Base-by-base conservation (phyloP, 495 filamentous ascomycete species). In the Aspergillus diversus region DNA sequence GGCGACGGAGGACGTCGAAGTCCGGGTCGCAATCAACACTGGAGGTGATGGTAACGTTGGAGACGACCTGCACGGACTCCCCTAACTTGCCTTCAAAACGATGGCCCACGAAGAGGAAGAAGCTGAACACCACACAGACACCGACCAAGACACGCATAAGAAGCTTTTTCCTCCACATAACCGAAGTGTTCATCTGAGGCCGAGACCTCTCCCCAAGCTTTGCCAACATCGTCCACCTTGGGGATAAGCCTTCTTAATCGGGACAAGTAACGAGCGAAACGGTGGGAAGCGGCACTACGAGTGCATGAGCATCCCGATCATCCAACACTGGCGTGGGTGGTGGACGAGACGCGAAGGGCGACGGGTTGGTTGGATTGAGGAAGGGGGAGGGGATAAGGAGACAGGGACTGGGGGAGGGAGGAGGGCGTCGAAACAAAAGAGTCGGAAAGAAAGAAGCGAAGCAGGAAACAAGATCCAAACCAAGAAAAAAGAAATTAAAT, bases 111-210 rank as follows among this genome's bases (percentile, higher is more conserved):
- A 78, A 51, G 32, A 68, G 33, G 15, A 65, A 60, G 46, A 68
- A 68, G 31, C 35, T 48, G 49, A 47, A 49, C 48, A 69, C 64
- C 9, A 74, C 11, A 39, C 60, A 63, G 57, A 63, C 47, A 11
- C 63, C 67, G 59, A 68, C 57, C 11, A 60, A n/a, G 43, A 69
- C 64, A 46, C 67, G 75, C 37, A 73, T 27, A 27, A 27, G 21
- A 7, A 77, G 60, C 55, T 73, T 75, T 63, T 74, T 80, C 71
- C 72, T 77, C 72, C 72, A 74, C 37, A 75, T 66, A 70, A 71
- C 73, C 33, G 77, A 75, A 35, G 70, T 68, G 33, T 69, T 71
- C 39, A 69, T 69, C 17, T 70, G 57, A 49, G 59, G 17, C 31
- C 59, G 55, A 35, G 67, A 46, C 58, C 67, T 66, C 33, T 77